Conservation (phyloP, 2,329 filamentous ascomycete species). For the Pseudogymnoascus sp. region DNA sequence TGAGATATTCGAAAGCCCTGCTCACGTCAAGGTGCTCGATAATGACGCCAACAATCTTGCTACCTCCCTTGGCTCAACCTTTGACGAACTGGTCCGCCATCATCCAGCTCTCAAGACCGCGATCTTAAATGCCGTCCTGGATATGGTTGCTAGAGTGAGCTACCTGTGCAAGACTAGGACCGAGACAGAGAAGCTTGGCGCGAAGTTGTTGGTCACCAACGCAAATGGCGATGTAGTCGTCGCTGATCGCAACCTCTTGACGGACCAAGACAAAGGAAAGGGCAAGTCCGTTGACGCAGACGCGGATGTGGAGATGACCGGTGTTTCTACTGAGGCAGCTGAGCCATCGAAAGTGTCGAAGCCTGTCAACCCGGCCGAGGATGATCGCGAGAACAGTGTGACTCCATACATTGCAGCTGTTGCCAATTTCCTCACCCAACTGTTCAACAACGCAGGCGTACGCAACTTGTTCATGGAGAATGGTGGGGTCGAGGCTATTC, state of each 20-base stretch:
- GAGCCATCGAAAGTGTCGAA: constrained; percentile 19
- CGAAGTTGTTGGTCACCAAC: constrained; percentile 64
- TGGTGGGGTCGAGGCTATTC: constrained; percentile 73
- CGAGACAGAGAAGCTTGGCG: constrained; percentile 62
- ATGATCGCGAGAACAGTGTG: constrained; percentile 21
- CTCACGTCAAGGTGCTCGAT: constrained; percentile 79
- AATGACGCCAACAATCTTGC: constrained; percentile 63
- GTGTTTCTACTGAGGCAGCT: constrained; percentile 33
- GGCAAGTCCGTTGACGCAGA: constrained; percentile 34
- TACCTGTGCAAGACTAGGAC: constrained; percentile 67
- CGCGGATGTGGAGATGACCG: constrained; percentile 60
- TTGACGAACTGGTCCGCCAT: constrained; percentile 91
- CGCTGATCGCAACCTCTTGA: constrained; percentile 38
- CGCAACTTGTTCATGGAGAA: constrained; percentile 59
- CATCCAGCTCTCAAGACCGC: constrained; percentile 75
- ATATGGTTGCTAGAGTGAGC: constrained; percentile 79
- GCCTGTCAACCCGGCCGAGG: constrained; percentile 14
- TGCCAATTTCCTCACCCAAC: constrained; percentile 60
- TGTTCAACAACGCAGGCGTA: constrained; percentile 26
- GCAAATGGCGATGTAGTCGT: constrained; percentile 51
- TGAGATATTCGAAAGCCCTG: constrained; percentile 90
- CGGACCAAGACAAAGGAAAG: constrained; percentile 35
- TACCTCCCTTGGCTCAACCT: constrained; percentile 68
- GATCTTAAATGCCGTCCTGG: constrained; percentile 77
- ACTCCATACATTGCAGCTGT: constrained; percentile 63